Conservation (phyloP, 2,329 filamentous ascomycete species). For the Diaporthe citriasiana region DNA sequence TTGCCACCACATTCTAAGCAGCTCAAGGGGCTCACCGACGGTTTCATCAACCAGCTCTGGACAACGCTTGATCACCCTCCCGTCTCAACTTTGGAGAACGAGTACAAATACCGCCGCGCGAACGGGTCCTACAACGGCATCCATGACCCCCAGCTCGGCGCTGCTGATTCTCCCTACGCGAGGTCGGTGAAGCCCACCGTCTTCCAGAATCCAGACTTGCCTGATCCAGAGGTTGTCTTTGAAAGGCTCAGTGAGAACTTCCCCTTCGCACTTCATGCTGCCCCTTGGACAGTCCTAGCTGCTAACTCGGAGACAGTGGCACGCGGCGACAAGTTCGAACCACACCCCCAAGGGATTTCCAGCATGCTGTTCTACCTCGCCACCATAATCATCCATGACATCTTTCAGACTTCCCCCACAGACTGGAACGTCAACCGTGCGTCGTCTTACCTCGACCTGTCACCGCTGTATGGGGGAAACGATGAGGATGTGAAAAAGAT, state of each 20-base stretch:
- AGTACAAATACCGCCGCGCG: constrained; percentile 51
- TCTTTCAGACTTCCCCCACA: constrained; percentile 74
- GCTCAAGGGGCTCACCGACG: constrained; percentile 41
- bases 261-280: no score
- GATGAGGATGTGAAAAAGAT: constrained; percentile 60
- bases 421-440: constrained; percentile 76
- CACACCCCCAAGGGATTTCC: constrained; percentile 69
- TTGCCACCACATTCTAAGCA: constrained; percentile 48
- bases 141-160: constrained; percentile 73
- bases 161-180: constrained; percentile 77
- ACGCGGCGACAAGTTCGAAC: constrained; percentile 70
- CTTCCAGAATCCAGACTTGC: constrained; percentile 70
- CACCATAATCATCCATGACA: constrained; percentile 73
- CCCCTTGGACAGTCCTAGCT: no score
- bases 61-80: constrained; percentile 26
- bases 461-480: constrained; percentile 79
- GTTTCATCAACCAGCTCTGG: constrained; percentile 35
- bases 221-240: constrained; percentile 75
- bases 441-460: constrained; percentile 81
- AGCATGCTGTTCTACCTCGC: constrained; percentile 83
- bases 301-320: constrained; percentile 56
- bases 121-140: constrained; percentile 68
- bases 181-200: constrained; percentile 71
- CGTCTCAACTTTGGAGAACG: neutral
- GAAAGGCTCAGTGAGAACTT: constrained; percentile 64